phyloP scores from a whole-genome alignment of 176 grass and related monocot genomes.

The Musa troglodytarum region DNA sequence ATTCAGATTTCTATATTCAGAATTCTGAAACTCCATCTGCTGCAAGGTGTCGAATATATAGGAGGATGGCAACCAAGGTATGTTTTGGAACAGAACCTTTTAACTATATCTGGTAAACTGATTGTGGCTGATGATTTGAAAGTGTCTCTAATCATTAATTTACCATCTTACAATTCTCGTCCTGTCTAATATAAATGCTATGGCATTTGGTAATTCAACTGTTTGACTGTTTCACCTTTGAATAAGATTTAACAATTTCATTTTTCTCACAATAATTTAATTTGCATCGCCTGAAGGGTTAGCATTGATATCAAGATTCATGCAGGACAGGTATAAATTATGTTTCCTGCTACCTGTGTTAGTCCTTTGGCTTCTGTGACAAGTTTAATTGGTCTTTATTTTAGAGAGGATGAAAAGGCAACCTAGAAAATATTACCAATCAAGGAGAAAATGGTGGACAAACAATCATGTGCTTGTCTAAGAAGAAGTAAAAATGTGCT shows the following conservation, averaged over 20 bases:
- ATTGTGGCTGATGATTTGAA: no score
- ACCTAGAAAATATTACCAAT: background rate
- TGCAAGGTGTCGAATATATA: slow-evolving; percentile 70
- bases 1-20: slow-evolving; percentile 29
- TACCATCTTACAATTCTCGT: no score
- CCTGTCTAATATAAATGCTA: no score
- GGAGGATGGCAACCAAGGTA: slow-evolving; percentile 75
- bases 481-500: background rate
- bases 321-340: background rate
- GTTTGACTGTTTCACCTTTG: no score
- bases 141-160: background rate
- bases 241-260: background rate
- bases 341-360: background rate
- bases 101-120: no score
- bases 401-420: background rate
- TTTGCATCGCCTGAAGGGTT: background rate
- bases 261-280: background rate
- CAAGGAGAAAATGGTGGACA: background rate
- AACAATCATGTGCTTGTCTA: background rate
- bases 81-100: background rate
- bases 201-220: no score
- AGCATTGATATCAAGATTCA: background rate
- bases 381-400: no score
- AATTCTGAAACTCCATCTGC: slow-evolving; percentile 33
- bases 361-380: no score